Conservation (phyloP, 352 stramenopile genomes). For the Stramenopiles sp. region DNA sequence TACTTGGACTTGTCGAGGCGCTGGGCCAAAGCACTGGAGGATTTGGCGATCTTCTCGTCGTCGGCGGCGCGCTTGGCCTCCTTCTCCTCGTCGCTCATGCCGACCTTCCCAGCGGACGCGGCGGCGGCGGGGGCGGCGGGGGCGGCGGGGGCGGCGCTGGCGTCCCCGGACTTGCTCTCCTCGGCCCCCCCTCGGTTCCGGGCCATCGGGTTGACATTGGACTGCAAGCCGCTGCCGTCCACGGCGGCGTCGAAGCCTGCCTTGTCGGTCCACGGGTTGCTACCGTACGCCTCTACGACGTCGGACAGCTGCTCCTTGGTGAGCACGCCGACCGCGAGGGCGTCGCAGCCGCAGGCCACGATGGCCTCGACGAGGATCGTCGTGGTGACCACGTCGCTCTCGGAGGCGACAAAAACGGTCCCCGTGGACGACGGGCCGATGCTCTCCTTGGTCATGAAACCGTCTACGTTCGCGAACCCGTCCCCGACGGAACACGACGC, state of each 20-base stretch:
- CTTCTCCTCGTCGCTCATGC: not conserved
- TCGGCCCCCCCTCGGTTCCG: too few species aligned
- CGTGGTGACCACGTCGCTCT: not conserved
- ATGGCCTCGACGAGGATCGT: not conserved
- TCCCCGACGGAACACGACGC: not conserved
- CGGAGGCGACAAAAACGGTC: not conserved
- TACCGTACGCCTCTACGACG: not conserved
- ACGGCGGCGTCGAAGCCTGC: not conserved
- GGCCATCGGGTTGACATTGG: not conserved
- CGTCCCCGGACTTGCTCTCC: not conserved
- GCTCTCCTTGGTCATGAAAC: not conserved
- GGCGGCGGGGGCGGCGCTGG: not conserved
- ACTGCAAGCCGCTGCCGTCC: not conserved
- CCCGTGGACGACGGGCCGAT: not conserved
- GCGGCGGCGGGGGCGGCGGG: not conserved
- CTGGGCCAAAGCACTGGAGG: not conserved
- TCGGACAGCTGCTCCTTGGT: not conserved
- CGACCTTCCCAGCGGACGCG: not conserved
- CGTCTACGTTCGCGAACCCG: not conserved
- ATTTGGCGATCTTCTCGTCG: constrained; percentile 9
- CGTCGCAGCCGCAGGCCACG: not conserved
- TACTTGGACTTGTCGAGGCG: not conserved
- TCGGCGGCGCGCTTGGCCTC: not conserved
- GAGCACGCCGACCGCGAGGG: not conserved
- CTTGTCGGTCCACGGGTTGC: not conserved